Percentiles rank a stretch among this genome's conserved stretches.
phyloP scores from a whole-genome alignment of 192 early-diverging fungal genomes.

The Funneliformis geosporum region DNA sequence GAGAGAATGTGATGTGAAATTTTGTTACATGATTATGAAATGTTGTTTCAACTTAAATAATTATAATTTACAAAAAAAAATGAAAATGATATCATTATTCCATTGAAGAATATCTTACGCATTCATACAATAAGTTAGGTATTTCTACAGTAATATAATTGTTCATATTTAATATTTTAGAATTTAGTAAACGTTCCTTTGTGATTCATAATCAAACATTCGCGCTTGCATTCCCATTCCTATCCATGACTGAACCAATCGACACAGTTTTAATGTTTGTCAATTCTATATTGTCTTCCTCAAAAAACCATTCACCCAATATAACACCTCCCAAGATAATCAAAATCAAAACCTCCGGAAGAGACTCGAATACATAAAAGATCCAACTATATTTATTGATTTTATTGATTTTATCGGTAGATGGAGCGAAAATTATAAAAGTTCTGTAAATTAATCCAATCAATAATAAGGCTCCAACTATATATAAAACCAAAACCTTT shows the following conservation, averaged over 20 bases:
- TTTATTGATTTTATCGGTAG: neutral
- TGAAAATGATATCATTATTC: too few species aligned
- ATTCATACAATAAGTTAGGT: too few species aligned
- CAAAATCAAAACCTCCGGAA: neutral
- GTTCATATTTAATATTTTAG: too few species aligned
- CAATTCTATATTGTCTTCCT: constrained; percentile 37
- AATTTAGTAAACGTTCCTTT: too few species aligned
- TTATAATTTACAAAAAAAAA: neutral
- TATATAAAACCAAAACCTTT: neutral
- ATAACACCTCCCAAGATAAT: constrained; percentile 3
- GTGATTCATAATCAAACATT: neutral
- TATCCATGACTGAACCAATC: neutral
- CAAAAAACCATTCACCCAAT: constrained; percentile 26
- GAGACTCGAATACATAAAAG: neutral
- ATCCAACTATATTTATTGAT: neutral
- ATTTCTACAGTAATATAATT: neutral
- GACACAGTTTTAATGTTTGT: neutral
- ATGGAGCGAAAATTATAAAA: neutral
- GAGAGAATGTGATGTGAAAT: too few species aligned
- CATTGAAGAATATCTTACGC: too few species aligned
- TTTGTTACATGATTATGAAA: too few species aligned
- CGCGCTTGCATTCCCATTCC: neutral
- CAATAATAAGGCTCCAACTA: neutral
- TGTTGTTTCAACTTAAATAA: too few species aligned
- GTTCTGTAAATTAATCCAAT: neutral